Evolutionary conservation across 2,329 filamentous ascomycete species (phyloP).

Genomic region (Calcarisporium arbuscula): DNA sequence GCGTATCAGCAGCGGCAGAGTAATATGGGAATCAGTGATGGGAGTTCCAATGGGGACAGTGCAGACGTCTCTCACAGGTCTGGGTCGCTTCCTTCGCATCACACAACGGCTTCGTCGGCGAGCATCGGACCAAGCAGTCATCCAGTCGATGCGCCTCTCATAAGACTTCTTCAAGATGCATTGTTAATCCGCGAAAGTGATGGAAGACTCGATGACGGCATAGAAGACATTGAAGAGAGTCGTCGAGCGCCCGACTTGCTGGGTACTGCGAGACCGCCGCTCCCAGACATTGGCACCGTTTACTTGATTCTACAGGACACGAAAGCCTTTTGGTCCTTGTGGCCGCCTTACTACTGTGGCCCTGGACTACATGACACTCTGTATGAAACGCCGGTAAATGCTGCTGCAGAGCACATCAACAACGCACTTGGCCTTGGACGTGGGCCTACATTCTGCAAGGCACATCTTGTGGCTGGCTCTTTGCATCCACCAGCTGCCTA

Average conservation of each 20-base stretch:
- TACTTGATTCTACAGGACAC: slow-evolving; percentile 15
- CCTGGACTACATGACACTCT: slow-evolving; percentile 5
- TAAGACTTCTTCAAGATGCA: slow-evolving; percentile 8
- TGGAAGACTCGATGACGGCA: slow-evolving; percentile 6
- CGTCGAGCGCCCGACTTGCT: slow-evolving; percentile 6
- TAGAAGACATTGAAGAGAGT: slow-evolving; percentile 3
- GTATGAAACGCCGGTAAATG: slow-evolving; percentile 4
- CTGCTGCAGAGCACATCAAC: slow-evolving; percentile 26
- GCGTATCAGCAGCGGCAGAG: too few relatives aligned
- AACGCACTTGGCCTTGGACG: slow-evolving; percentile 25
- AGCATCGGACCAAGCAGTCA: slow-evolving; percentile 1
- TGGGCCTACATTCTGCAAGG: slow-evolving; percentile 26
- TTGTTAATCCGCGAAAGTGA: slow-evolving; percentile 8
- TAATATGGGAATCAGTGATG: too few relatives aligned
- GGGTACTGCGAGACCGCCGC: slow-evolving; percentile 9
- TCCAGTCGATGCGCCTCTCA: slow-evolving; percentile 6
- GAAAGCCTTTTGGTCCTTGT: slow-evolving; percentile 17
- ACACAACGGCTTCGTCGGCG: neutral
- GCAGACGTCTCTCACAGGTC: too few relatives aligned
- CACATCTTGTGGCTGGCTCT: slow-evolving; percentile 37
- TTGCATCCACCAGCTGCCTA: slow-evolving; percentile 32
- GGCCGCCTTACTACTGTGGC: slow-evolving; percentile 13
- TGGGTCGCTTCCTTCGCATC: slow-evolving; percentile 1
- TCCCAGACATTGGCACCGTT: slow-evolving; percentile 8
- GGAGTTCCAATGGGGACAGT: slow-evolving; percentile 1